Evolutionary conservation across 805 yeast species (phyloP), one percentile per base, ranked within the genome.

Genomic region (Monosporozyma aerobia): DNA sequence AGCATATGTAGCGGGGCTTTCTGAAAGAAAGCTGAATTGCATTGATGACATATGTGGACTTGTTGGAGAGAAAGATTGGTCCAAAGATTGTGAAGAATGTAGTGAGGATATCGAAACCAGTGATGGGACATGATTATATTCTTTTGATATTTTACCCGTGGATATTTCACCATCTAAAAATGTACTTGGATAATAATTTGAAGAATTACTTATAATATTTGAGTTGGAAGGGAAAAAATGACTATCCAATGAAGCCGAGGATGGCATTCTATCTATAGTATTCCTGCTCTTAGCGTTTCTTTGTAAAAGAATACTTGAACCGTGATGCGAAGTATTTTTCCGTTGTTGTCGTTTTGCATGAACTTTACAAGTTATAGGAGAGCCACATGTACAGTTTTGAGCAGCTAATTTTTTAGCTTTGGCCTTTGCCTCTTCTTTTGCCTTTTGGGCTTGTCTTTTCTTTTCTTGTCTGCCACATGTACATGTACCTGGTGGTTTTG

Each of bases 401-500:
- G 45, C 57, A 53, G 58, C 59, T 51, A 53, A 47, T 56, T 60
- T 58, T 43, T 62, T 58, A 9, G 63, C 62, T 51, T 59, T 58
- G n/a, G 61, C 57, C 35, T 63, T 55, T n/a, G 69, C 67, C 32
- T 64, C 68, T 39, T 66, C 68, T 48, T 65, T 62, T 14, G 64
- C 64, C 54, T 59, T 61, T 56, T 65, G 69, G 14, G 64, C 69
- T 47, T 56, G 54, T 68, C 54, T 70, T 71, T 49, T 72, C 58
- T 66, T 75, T 67, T 53, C 79, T 70, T 76, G 73, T 57, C 79
- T 76, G 10, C 83, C 82, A 72, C 96, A 88, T 3, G 80, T 74
- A 68, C 98, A 88, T 3, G 53, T 50, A 14, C 61, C 63, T 1
- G 72, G 62, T 0, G 77, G 71, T 64, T 87, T 94, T 1, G 81